Conservation (phyloP, 768 basidiomycete species). For the Calvatia gigantea region DNA sequence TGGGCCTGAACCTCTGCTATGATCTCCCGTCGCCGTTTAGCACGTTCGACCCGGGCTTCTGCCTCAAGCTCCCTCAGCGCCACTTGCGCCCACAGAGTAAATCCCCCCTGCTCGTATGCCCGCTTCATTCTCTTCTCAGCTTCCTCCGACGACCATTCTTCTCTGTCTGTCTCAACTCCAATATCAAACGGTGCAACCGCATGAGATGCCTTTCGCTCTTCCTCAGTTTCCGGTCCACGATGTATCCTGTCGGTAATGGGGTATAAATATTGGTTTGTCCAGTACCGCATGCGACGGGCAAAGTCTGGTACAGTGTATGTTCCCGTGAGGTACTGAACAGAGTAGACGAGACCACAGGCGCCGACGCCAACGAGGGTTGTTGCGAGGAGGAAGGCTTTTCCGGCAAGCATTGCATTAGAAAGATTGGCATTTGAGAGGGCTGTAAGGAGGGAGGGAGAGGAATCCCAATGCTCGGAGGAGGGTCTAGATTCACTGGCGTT, state of each 20-base stretch:
- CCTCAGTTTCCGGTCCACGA: conserved; percentile 32
- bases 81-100: conserved; percentile 51
- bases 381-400: conserved; percentile 65
- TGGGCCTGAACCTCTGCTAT: background rate
- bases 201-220: conserved; percentile 19
- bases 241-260: conserved; percentile 50
- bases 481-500: conserved; percentile 17
- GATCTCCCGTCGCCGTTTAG: conserved; percentile 27
- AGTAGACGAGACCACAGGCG: conserved; percentile 41
- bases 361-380: conserved; percentile 53
- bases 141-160: conserved; percentile 49
- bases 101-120: conserved; percentile 59
- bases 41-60: conserved; percentile 49
- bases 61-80: conserved; percentile 54
- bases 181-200: conserved; percentile 20
- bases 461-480: conserved; percentile 21
- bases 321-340: conserved; percentile 49
- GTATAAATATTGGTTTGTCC: conserved; percentile 28
- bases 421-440: conserved; percentile 36
- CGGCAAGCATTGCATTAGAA: conserved; percentile 49
- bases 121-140: conserved; percentile 49
- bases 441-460: conserved; percentile 29
- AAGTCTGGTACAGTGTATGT: conserved; percentile 48
- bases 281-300: conserved; percentile 5
- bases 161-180: conserved; percentile 19